Percentiles rank a stretch among this genome's conserved stretches.
phyloP scores from a whole-genome alignment of 139 green algal species.

The Astrephomene gubernaculifera region DNA sequence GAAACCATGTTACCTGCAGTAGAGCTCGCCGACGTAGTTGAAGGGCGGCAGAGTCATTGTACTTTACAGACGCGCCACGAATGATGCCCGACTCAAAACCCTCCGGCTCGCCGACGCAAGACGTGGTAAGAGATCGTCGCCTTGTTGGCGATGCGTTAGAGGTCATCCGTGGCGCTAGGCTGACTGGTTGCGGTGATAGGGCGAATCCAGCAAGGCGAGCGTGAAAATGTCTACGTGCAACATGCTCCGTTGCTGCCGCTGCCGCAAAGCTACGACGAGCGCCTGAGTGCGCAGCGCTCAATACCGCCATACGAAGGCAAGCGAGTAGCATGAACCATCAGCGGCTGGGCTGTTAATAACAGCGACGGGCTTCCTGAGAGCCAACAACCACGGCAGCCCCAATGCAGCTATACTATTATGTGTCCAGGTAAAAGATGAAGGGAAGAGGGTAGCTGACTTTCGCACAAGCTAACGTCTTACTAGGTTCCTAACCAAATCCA shows the following conservation, averaged over 20 bases:
- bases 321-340: constrained; percentile 23
- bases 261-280: neutral
- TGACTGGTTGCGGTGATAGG: neutral
- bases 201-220: neutral
- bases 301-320: constrained; percentile 20
- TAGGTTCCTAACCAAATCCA: too few relatives aligned
- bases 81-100: constrained; percentile 17
- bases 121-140: neutral
- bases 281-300: neutral
- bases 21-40: constrained; percentile 50
- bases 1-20: constrained; percentile 14
- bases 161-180: neutral
- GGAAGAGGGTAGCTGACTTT: too few relatives aligned
- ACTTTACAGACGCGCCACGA: constrained; percentile 31
- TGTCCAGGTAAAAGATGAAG: too few relatives aligned
- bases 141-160: neutral
- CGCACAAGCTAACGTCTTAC: too few relatives aligned
- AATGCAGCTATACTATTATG: too few relatives aligned
- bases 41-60: constrained; percentile 48
- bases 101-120: neutral
- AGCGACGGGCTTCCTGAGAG: neutral
- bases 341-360: neutral
- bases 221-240: neutral
- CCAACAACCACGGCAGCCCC: too few relatives aligned
- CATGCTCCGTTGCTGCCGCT: neutral